Evolutionary conservation across 2,329 filamentous ascomycete genomes (phyloP).

Genomic region (Penicillium sp.): DNA sequence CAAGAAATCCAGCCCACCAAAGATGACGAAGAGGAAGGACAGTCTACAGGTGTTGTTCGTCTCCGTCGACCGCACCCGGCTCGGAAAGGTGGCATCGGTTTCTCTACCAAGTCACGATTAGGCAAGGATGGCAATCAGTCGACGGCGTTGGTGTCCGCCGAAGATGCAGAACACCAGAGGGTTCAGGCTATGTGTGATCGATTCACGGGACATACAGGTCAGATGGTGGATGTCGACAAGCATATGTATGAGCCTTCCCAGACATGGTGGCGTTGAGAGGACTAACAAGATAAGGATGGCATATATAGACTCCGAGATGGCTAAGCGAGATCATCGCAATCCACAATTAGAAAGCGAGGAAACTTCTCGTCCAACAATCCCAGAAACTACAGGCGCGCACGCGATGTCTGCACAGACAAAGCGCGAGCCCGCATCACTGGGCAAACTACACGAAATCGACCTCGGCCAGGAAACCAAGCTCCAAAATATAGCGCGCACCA

Average conservation of each 20-base stretch:
- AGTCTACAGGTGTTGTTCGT: slow-evolving; percentile 33
- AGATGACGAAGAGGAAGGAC: slow-evolving; percentile 15
- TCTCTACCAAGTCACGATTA: slow-evolving; percentile 34
- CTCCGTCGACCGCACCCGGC: slow-evolving; percentile 34
- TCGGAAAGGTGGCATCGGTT: slow-evolving; percentile 44
- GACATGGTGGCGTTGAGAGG: slow-evolving; percentile 13
- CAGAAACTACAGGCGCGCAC: slow-evolving; percentile 10
- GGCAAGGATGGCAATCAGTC: slow-evolving; percentile 19
- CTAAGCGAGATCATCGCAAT: slow-evolving; percentile 44
- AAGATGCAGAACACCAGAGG: slow-evolving; percentile 32
- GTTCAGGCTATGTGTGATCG: slow-evolving; percentile 44
- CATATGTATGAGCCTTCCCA: slow-evolving; percentile 53
- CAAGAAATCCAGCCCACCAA: slow-evolving; percentile 11
- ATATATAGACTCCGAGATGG: slow-evolving; percentile 62
- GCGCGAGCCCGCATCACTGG: slow-evolving; percentile 48
- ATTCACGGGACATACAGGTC: slow-evolving; percentile 55
- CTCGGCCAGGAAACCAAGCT: slow-evolving; percentile 45
- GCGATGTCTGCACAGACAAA: slow-evolving; percentile 27
- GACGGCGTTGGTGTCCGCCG: slow-evolving; percentile 24
- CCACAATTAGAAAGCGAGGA: slow-evolving; percentile 14
- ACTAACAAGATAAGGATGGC: slow-evolving; percentile 61
- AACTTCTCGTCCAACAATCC: slow-evolving; percentile 5
- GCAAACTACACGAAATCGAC: slow-evolving; percentile 54
- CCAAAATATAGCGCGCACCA: slow-evolving; percentile 41
- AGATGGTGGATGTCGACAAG: slow-evolving; percentile 53